Percentiles rank a stretch among this genome's conserved stretches.
Evolutionary conservation across 768 basidiomycete species (phyloP).

Genomic region (Lenzites betulinus): DNA sequence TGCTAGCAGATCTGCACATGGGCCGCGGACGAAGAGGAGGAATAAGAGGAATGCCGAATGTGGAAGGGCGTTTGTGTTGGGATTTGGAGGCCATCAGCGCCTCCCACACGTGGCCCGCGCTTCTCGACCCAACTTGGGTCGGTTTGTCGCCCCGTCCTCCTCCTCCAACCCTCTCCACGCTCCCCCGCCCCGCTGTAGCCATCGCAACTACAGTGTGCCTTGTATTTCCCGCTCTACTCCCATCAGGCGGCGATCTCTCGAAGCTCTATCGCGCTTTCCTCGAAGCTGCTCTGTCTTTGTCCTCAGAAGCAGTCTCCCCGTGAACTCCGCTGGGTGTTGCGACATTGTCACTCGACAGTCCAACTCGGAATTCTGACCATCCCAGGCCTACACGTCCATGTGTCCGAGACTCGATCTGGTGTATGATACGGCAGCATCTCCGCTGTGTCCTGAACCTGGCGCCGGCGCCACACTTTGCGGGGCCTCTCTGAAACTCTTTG

Average conservation of each 20-base stretch:
- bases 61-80: slow-evolving; percentile 30
- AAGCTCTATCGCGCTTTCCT: slow-evolving; percentile 7
- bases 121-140: slow-evolving; percentile 17
- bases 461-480: too few relatives aligned
- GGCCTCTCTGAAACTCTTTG: too few relatives aligned
- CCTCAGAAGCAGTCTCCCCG: slow-evolving; percentile 3
- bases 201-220: slow-evolving; percentile 17
- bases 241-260: background rate
- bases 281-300: slow-evolving; percentile 6
- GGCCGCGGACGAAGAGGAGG: slow-evolving; percentile 11
- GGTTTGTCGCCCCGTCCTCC: slow-evolving; percentile 18
- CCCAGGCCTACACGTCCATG: background rate
- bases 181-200: slow-evolving; percentile 7
- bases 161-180: background rate
- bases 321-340: background rate
- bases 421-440: slow-evolving; percentile 6
- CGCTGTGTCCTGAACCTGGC: background rate
- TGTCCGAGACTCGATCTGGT: background rate
- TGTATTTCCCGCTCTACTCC: slow-evolving; percentile 15
- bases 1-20: slow-evolving; percentile 18
- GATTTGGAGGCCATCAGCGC: slow-evolving; percentile 10
- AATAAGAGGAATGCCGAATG: slow-evolving; percentile 34
- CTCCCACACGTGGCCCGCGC: slow-evolving; percentile 17
- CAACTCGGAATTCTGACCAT: background rate
- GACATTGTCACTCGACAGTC: background rate